Percentiles rank a stretch among this genome's conserved stretches.
These are phyloP conservation scores for Clarkia xantiana DNA, from an alignment of 345 rosid species.

Conservation along the genomic window DNA sequence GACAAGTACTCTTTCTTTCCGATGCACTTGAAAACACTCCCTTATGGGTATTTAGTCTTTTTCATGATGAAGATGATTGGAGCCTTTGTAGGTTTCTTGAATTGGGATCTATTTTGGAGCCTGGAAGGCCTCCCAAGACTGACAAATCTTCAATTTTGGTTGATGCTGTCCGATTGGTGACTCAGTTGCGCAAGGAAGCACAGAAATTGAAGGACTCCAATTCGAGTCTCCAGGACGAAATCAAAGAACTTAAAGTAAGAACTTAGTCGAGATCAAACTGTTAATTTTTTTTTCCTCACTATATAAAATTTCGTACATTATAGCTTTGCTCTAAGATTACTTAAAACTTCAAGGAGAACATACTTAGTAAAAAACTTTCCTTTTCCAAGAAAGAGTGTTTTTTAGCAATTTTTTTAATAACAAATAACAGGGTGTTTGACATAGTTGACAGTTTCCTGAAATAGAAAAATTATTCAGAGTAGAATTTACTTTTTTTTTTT, in stretches of 20 bases:
- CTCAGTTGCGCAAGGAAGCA: slow-evolving; percentile 70
- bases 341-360: too few species aligned
- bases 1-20: slow-evolving; percentile 49
- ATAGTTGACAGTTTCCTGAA: too few species aligned
- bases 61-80: not conserved
- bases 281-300: not conserved
- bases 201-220: slow-evolving; percentile 85
- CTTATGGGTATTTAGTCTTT: not conserved
- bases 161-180: slow-evolving; percentile 85
- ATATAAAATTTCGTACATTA: not conserved
- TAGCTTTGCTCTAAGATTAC: too few species aligned
- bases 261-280: not conserved
- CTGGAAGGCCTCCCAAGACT: slow-evolving; percentile 83
- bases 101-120: slow-evolving; percentile 69
- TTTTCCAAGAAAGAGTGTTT: too few species aligned
- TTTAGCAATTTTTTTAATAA: too few species aligned
- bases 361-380: too few species aligned
- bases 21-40: not conserved
- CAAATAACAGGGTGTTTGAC: too few species aligned
- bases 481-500: too few species aligned
- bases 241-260: slow-evolving; percentile 76
- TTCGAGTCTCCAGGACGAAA: slow-evolving; percentile 68
- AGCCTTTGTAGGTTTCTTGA: slow-evolving; percentile 60
- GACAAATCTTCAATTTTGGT: slow-evolving; percentile 83
- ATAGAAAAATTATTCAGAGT: too few species aligned